A percentile compares a stretch with the other conserved stretches of the same genome.
phyloP scores from a whole-genome alignment of 2,329 filamentous ascomycete genomes.

The Cytospora chrysosperma region DNA sequence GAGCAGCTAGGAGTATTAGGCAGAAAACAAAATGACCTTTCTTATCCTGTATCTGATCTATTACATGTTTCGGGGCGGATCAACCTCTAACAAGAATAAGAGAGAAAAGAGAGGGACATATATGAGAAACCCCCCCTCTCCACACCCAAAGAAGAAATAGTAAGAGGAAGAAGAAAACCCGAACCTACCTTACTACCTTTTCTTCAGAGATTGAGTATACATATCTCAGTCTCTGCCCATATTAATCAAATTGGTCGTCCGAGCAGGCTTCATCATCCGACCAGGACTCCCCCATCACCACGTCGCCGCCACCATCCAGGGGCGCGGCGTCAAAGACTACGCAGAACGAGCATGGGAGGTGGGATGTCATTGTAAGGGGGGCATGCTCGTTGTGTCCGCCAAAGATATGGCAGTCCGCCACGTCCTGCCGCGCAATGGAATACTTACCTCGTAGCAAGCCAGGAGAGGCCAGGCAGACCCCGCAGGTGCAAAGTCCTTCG shows the following conservation, averaged over 20 bases:
- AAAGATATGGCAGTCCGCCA: too few relatives aligned
- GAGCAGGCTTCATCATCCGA: not conserved
- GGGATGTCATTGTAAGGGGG: too few relatives aligned
- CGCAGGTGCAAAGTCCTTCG: too few relatives aligned
- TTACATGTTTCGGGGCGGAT: not conserved
- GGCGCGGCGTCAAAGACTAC: not conserved
- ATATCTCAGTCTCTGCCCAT: not conserved
- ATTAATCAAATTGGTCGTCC: not conserved
- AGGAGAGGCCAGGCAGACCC: too few relatives aligned
- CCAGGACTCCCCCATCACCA: not conserved
- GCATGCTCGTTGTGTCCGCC: too few relatives aligned
- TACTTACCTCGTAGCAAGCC: too few relatives aligned
- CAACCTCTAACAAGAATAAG: not conserved
- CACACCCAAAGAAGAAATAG: not conserved
- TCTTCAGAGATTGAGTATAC: not conserved
- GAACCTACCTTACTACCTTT: not conserved
- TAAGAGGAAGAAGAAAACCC: not conserved
- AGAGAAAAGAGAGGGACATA: not conserved
- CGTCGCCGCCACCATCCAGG: not conserved
- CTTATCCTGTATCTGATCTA: not conserved
- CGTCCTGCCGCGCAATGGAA: too few relatives aligned
- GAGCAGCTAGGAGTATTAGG: not conserved
- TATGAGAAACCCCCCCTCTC: too few relatives aligned
- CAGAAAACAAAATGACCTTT: slow-evolving; percentile 1
- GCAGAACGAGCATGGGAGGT: not conserved